Percentiles rank a stretch among this genome's conserved stretches.
Evolutionary conservation across 2,329 filamentous ascomycete genomes (phyloP).

Genomic region (Gyromitra esculenta): DNA sequence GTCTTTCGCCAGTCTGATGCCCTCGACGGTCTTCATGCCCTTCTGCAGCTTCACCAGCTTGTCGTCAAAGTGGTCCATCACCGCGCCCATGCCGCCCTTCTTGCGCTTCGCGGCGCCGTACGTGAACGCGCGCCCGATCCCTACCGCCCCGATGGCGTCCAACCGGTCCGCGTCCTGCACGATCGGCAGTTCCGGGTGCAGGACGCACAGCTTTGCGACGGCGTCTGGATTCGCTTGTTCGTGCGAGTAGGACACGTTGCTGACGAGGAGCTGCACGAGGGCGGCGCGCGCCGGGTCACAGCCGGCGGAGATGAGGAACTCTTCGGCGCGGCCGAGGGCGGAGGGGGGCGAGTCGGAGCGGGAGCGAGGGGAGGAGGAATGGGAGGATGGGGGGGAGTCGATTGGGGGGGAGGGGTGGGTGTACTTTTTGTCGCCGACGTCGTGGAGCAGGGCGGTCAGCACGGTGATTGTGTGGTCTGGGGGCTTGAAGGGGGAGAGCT

Average conservation of each 20-base stretch:
- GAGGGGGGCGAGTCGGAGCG: constrained; percentile 59
- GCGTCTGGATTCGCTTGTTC: constrained; percentile 73
- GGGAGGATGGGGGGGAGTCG: constrained; percentile 59
- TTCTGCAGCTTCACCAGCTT: constrained; percentile 74
- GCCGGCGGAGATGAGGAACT: constrained; percentile 68
- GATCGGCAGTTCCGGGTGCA: constrained; percentile 78
- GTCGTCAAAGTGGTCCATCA: constrained; percentile 78
- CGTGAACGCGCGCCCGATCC: constrained; percentile 80
- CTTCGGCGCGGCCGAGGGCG: constrained; percentile 67
- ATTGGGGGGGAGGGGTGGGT: constrained; percentile 55
- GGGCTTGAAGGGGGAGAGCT: constrained; percentile 31
- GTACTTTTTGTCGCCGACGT: constrained; percentile 89
- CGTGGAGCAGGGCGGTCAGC: constrained; percentile 81
- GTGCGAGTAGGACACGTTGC: constrained; percentile 79
- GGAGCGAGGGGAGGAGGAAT: constrained; percentile 11
- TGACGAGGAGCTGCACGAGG: constrained; percentile 76
- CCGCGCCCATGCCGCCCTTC: constrained; percentile 68
- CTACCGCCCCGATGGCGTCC: constrained; percentile 89
- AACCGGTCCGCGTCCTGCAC: constrained; percentile 93
- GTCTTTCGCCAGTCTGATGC: constrained; percentile 64
- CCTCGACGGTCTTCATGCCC: constrained; percentile 70
- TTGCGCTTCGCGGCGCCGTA: constrained; percentile 73
- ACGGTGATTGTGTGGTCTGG: constrained; percentile 69
- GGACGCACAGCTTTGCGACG: constrained; percentile 70
- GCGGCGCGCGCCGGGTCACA: constrained; percentile 69